Percentiles rank a stretch among this genome's conserved stretches.
phyloP scores from a whole-genome alignment of 768 basidiomycete genomes.

The Exidia glandulosa region DNA sequence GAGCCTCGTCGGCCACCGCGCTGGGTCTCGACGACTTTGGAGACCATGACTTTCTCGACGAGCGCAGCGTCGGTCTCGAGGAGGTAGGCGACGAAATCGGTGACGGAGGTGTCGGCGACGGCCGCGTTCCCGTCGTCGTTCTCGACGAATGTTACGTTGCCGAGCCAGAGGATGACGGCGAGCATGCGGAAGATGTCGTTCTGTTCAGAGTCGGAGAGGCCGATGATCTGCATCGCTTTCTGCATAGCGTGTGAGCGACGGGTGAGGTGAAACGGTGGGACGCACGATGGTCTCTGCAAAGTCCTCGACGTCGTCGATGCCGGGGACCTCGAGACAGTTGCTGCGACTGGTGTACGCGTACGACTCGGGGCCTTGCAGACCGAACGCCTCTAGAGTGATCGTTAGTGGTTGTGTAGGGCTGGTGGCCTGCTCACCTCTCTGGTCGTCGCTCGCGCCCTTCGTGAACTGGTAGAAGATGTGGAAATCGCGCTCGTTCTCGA shows the following conservation, averaged over 20 bases:
- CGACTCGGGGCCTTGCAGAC: conserved; percentile 89
- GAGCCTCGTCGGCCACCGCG: conserved; percentile 84
- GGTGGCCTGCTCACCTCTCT: too few relatives aligned
- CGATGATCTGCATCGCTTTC: conserved; percentile 92
- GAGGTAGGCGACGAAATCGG: conserved; percentile 89
- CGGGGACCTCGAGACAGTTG: conserved; percentile 83
- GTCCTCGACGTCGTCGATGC: conserved; percentile 82
- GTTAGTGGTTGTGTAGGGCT: conserved; percentile 6
- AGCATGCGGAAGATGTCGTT: conserved; percentile 89
- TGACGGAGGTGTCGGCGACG: conserved; percentile 75
- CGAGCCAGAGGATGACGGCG: conserved; percentile 87
- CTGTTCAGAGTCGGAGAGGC: conserved; percentile 76
- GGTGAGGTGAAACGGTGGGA: conserved; percentile 3
- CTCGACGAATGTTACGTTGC: conserved; percentile 86
- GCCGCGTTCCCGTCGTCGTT: conserved; percentile 80
- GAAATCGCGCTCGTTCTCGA: conserved; percentile 92
- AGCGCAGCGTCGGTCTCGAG: conserved; percentile 74
- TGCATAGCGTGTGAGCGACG: conserved; percentile 18
- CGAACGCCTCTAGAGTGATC: conserved; percentile 84
- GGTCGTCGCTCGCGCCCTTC: conserved; percentile 81
- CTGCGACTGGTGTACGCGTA: conserved; percentile 90
- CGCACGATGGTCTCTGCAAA: conserved; percentile 81
- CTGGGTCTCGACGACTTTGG: conserved; percentile 82
- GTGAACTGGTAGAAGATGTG: conserved; percentile 99
- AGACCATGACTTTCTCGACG: conserved; percentile 81